phyloP scores from a whole-genome alignment of 768 basidiomycete genomes.

The Paxillus involutus region DNA sequence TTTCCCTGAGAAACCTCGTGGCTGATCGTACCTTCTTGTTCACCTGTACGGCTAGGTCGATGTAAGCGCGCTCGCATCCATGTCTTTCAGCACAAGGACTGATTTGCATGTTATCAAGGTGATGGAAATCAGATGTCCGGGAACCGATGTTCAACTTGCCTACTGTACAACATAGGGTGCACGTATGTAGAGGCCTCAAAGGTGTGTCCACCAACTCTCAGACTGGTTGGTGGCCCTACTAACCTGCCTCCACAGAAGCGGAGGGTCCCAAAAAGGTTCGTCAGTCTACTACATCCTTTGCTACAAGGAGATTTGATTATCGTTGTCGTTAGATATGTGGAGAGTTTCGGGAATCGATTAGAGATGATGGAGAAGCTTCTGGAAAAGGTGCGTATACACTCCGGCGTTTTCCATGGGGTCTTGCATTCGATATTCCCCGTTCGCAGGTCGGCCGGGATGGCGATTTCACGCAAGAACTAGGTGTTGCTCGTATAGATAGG shows the following conservation, averaged over 20 bases:
- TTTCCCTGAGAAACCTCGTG: no score
- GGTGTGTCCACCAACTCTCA: constrained; percentile 29
- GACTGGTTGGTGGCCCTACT: background rate
- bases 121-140: constrained; percentile 61
- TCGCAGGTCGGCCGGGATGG: constrained; percentile 63
- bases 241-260: constrained; percentile 34
- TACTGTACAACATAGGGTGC: constrained; percentile 46
- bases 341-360: constrained; percentile 58
- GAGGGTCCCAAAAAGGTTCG: constrained; percentile 36
- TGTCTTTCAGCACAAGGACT: background rate
- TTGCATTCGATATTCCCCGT: background rate
- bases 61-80: constrained; percentile 16
- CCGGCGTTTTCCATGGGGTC: constrained; percentile 1
- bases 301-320: background rate
- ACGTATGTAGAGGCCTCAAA: constrained; percentile 57
- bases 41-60: constrained; percentile 9
- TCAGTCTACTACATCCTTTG: background rate
- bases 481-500: constrained; percentile 39
- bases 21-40: background rate
- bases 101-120: constrained; percentile 32
- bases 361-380: constrained; percentile 66
- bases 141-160: constrained; percentile 58
- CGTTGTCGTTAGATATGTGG: constrained; percentile 47
- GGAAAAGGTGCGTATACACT: constrained; percentile 39
- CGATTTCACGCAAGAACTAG: constrained; percentile 59